Conservation (phyloP, 2,329 filamentous ascomycete genomes). For the Verticillium albo-atrum region DNA sequence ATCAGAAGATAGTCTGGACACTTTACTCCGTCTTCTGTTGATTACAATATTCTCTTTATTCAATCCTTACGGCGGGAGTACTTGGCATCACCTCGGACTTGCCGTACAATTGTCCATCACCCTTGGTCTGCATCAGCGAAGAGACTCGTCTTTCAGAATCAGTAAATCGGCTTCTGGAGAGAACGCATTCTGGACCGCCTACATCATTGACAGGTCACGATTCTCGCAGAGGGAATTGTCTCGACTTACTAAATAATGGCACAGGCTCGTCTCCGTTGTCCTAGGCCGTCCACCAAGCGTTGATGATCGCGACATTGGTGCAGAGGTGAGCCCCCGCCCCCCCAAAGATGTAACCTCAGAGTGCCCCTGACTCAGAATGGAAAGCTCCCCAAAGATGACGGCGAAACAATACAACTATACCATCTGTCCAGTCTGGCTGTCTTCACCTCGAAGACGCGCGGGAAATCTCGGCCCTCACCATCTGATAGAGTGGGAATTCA, state of each 20-base stretch:
- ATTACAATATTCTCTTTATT: background rate
- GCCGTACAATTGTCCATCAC: background rate
- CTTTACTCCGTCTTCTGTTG: background rate
- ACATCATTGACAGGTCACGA: background rate
- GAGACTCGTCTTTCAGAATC: background rate
- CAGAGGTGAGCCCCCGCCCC: background rate
- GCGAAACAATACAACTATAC: too few species aligned
- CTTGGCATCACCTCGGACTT: background rate
- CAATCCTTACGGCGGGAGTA: background rate
- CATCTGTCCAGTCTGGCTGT: too few species aligned
- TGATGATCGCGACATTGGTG: background rate
- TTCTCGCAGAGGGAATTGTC: background rate
- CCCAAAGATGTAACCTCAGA: too few species aligned
- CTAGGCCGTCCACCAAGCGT: background rate
- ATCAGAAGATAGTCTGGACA: too few species aligned
- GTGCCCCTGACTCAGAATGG: too few species aligned
- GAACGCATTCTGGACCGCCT: background rate
- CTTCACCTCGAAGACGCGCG: too few species aligned
- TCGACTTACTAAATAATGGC: background rate
- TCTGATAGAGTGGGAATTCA: too few species aligned
- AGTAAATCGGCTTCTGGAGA: background rate
- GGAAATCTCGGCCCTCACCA: too few species aligned
- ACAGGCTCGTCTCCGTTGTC: background rate
- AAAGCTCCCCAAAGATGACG: too few species aligned
- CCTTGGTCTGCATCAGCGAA: background rate